Percentiles rank a stretch among this genome's conserved stretches.
phyloP scores from a whole-genome alignment of 108 stramenopile genomes.

The Chaetoceros muelleri region DNA sequence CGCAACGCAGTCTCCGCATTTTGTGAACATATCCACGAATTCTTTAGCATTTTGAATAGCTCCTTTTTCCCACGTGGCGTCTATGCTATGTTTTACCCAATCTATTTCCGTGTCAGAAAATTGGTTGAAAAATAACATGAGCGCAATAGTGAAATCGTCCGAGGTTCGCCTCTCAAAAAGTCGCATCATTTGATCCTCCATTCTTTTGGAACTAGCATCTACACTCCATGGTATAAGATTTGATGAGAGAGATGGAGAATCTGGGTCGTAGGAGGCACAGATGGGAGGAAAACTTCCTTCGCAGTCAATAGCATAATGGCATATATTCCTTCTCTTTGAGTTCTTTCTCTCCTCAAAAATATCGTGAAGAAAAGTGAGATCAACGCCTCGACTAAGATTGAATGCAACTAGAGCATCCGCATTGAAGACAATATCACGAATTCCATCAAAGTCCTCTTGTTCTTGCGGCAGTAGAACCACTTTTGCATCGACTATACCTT shows the following conservation, averaged over 20 bases:
- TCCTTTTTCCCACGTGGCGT: slow-evolving; percentile 89
- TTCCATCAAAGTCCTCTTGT: slow-evolving; percentile 11
- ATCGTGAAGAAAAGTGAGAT: slow-evolving; percentile 22
- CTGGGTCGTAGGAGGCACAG: slow-evolving; percentile 44
- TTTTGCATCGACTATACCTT: slow-evolving; percentile 26
- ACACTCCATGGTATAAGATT: slow-evolving; percentile 54
- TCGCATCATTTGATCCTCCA: slow-evolving; percentile 41
- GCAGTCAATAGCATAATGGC: slow-evolving; percentile 64
- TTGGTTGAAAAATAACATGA: slow-evolving; percentile 65
- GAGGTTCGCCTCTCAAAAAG: slow-evolving; percentile 43
- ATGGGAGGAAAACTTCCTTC: slow-evolving; percentile 26
- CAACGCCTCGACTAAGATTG: slow-evolving; percentile 26
- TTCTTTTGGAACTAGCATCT: slow-evolving; percentile 43
- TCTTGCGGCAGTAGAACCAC: slow-evolving; percentile 20
- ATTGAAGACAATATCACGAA: slow-evolving; percentile 13
- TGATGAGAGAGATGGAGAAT: slow-evolving; percentile 29
- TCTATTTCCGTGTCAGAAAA: slow-evolving; percentile 42
- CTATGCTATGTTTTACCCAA: slow-evolving; percentile 45
- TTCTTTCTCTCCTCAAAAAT: slow-evolving; percentile 22
- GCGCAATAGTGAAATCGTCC: slow-evolving; percentile 62
- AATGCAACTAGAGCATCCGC: slow-evolving; percentile 47
- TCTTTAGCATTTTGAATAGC: slow-evolving; percentile 59
- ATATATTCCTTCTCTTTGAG: slow-evolving; percentile 10
- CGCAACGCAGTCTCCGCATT: slow-evolving; percentile 64
- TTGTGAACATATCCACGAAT: slow-evolving; percentile 57